Base-by-base conservation (phyloP, 2,329 filamentous ascomycete genomes). In the Scedosporium boydii region DNA sequence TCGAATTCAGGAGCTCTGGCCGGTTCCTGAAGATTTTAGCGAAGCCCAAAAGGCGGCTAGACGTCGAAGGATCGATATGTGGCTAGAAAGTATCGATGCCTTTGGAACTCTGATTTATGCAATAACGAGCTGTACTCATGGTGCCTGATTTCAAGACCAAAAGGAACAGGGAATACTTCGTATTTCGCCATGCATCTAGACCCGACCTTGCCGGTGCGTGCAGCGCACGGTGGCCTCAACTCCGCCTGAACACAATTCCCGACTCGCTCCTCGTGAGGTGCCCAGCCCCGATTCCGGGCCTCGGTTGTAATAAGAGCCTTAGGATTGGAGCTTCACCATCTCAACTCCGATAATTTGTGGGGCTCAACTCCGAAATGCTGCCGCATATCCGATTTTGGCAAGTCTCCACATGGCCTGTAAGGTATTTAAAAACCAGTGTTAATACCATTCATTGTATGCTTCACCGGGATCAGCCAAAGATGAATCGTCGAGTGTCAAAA, bases 21-120 rank as follows among this genome's bases (percentile, higher is more conserved):
- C 75, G 0, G 69, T 73, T 2, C 71, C 73, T 2, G 34, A 62
- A 0, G 70, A 71, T 0, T 61, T 75, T 9, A 68, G 71, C 18
- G 72, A 74, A 5, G 62, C 66, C 0, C 69, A 68, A 0, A 61
- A 76, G n/a, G 57, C 64, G 0, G 64, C 69, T 21, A 73, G 74
- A 58, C 72, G 71, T 1, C 63, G 66, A 10, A 73, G 78, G 56
- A 74, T 82, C 1, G 78, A 81, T 29, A 69, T 67, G 18, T 85
- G 82, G 82, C 62, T 84, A 5, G 75, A 80, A 60, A 68, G 70
- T 16, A 69, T 81, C 0, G 82, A 85, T 66, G 81, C 82, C 58
- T 84, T 78, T 68, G 81, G 82, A 0, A 81, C 75, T 21, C 80
- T 82, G 78, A 59, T 84, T 1, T 83, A 80, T 65, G 73, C 78